Evolutionary conservation across 805 yeast genomes (phyloP).

Genomic region (Candida succiphila): DNA sequence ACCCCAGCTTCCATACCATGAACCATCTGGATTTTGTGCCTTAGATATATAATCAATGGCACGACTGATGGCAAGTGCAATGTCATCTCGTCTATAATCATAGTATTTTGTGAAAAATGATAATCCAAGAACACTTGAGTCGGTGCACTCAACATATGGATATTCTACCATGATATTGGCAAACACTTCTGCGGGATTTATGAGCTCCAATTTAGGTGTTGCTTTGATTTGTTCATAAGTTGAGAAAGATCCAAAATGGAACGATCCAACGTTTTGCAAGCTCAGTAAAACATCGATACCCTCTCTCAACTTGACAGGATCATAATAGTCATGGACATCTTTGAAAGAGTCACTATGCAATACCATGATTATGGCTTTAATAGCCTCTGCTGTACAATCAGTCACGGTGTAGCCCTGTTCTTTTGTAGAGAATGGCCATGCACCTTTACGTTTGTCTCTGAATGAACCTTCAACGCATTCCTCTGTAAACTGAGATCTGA

Average conservation of each 20-base stretch:
- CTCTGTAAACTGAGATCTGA: constrained; percentile 76
- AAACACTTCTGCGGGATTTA: constrained; percentile 97
- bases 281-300: constrained; percentile 70
- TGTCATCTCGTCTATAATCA: constrained; percentile 56
- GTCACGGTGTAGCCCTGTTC: constrained; percentile 94
- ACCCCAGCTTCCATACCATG: constrained; percentile 99
- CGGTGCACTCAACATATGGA: constrained; percentile 97
- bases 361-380: constrained; percentile 91
- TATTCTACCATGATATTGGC: constrained; percentile 98
- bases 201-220: constrained; percentile 58
- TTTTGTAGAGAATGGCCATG: constrained; percentile 94
- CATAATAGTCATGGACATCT: constrained; percentile 30
- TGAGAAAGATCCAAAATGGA: constrained; percentile 86
- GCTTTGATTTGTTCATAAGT: constrained; percentile 85
- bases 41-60: constrained; percentile 66
- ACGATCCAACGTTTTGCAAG: constrained; percentile 70
- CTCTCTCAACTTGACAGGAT: constrained; percentile 41
- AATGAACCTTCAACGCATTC: constrained; percentile 71
- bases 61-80: constrained; percentile 55
- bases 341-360: constrained; percentile 47
- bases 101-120: constrained; percentile 63
- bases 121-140: constrained; percentile 85
- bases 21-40: constrained; percentile 72
- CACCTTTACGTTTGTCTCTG: constrained; percentile 79
- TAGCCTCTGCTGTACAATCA: constrained; percentile 94